Conservation (phyloP, 345 rosid species). For the Noccaea caerulescens region DNA sequence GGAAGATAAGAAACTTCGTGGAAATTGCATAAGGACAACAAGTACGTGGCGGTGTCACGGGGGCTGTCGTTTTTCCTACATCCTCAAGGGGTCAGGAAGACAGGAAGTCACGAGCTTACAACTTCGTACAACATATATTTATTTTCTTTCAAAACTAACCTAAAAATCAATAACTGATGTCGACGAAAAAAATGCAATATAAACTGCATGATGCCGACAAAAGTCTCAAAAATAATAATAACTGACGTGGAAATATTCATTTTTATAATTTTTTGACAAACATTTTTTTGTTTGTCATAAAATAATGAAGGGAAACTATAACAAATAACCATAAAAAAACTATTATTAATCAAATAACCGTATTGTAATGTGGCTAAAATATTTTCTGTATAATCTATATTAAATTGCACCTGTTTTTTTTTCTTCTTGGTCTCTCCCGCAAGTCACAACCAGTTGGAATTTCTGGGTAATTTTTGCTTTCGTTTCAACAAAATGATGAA, state of each 20-base stretch:
- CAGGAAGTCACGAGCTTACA: constrained; percentile 22
- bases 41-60: constrained; percentile 40
- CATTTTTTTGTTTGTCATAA: background rate
- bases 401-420: too few species aligned
- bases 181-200: background rate
- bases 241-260: constrained; percentile 2
- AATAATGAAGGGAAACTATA: too few species aligned
- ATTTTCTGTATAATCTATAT: too few species aligned
- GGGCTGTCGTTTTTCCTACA: constrained; percentile 22
- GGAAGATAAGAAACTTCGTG: constrained; percentile 31
- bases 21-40: constrained; percentile 34
- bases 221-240: too few species aligned
- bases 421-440: too few species aligned
- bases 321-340: too few species aligned
- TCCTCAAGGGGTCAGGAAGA: constrained; percentile 20
- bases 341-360: too few species aligned
- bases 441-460: too few species aligned
- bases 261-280: background rate
- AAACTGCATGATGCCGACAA: too few species aligned
- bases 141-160: background rate
- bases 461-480: too few species aligned
- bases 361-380: too few species aligned
- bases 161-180: background rate
- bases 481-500: too few species aligned
- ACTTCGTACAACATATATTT: background rate